Evolutionary conservation across 306 rosid species (phyloP).

Genomic region (Senna siamea): DNA sequence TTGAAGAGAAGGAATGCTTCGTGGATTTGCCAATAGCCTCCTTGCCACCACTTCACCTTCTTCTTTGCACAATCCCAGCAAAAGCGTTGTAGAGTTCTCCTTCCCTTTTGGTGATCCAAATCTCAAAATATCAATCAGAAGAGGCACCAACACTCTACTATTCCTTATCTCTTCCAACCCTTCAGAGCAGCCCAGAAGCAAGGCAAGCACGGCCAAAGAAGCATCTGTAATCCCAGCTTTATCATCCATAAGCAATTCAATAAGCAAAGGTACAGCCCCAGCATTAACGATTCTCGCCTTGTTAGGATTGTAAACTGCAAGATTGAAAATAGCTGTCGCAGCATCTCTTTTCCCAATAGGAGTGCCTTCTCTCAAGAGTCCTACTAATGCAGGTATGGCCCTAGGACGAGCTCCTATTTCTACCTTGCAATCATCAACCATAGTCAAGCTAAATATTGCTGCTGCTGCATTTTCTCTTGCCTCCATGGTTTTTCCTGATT

Average conservation of each 20-base stretch:
- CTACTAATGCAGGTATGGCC: conserved; percentile 76
- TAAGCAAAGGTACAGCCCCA: conserved; percentile 66
- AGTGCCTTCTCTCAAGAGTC: conserved; percentile 79
- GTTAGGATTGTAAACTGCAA: conserved; percentile 74
- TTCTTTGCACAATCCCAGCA: conserved; percentile 84
- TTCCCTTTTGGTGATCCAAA: conserved; percentile 90
- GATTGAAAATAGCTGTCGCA: conserved; percentile 74
- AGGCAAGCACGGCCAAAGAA: conserved; percentile 68
- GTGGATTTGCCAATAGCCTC: conserved; percentile 70
- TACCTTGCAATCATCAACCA: conserved; percentile 76
- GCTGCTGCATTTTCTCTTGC: conserved; percentile 97
- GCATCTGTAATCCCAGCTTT: conserved; percentile 86
- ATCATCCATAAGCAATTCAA: conserved; percentile 79
- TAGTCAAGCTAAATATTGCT: conserved; percentile 72
- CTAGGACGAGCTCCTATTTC: conserved; percentile 64
- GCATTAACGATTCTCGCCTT: conserved; percentile 58
- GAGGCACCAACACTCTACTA: conserved; percentile 64
- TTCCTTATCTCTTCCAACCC: conserved; percentile 76
- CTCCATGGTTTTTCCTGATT: conserved; percentile 79
- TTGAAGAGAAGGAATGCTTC: conserved; percentile 84
- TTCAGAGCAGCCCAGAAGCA: conserved; percentile 66
- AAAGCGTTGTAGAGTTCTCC: conserved; percentile 75
- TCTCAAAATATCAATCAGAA: conserved; percentile 86
- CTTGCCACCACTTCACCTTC: conserved; percentile 79
- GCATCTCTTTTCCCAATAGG: conserved; percentile 86